Base-by-base conservation (phyloP, 2,329 filamentous ascomycete species). In the Aspergillaceae sp. region DNA sequence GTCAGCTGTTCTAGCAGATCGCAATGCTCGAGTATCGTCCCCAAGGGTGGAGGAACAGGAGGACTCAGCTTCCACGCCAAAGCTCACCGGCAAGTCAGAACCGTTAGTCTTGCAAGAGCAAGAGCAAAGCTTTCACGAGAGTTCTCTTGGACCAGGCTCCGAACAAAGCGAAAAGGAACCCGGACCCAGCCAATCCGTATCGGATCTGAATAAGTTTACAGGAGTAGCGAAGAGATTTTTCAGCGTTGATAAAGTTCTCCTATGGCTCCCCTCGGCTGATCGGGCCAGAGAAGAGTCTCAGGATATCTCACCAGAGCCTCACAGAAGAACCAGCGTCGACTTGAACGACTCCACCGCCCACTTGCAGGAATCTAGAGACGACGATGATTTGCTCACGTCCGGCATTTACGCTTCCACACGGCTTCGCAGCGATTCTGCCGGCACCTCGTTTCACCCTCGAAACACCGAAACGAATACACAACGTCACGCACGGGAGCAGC, bases 161-260 rank as follows among this genome's bases (percentile, higher is more conserved):
- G 48, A 49, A 29, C 32, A 26, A 11, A 45, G 44, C 3, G 54
- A 54, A 29, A 55, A 44, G 41, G 47, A 47, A 26, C 57, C 56
- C 4, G 40, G 45, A 11, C 30, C 30, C 19, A 19, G 19, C n/a
- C 44, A 50, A 27, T 48, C 51, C 5, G 53, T 54, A 3, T 50
- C 50, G 9, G 45, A 46, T 7, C 41, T 59, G 11, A 51, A 57
- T 19, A 57, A 55, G 40, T 46, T 48, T 28, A 49, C 56, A 6
- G 61, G 64, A 32, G 54, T 66, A 26, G 56, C 57, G 33, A 70
- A 69, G 44, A 55, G 54, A 27, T 53, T 71, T 7, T 47, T 70
- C 35, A 53, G 53, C 8, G 56, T 69, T 44, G 63, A 68, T 42
- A 56, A 55, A 41, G 50, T 69, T 30, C 52, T 54, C 6, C 47